Conservation (phyloP, 352 stramenopile genomes). For the Globisporangium parvum region DNA sequence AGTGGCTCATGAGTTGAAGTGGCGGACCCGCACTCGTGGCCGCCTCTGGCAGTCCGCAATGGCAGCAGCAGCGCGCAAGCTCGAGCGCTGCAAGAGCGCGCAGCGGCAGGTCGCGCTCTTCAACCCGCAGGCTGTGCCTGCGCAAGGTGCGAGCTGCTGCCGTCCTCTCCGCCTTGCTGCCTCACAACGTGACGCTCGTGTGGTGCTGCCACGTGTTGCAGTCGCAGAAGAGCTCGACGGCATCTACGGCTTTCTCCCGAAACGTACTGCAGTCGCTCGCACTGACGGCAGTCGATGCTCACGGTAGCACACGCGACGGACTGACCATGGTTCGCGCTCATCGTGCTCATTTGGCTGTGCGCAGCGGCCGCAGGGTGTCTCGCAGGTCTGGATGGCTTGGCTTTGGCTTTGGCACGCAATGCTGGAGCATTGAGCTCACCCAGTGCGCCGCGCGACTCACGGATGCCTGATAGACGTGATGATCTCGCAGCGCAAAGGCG, state of each 20-base stretch:
- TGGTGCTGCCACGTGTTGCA: conserved; percentile 8
- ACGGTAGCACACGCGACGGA: not conserved
- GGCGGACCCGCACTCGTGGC: not conserved
- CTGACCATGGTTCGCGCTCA: not conserved
- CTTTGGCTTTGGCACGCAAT: not conserved
- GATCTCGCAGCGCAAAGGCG: conserved; percentile 65
- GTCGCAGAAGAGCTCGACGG: conserved; percentile 47
- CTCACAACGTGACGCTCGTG: not conserved
- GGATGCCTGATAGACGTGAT: conserved; percentile 44
- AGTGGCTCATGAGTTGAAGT: conserved; percentile 14
- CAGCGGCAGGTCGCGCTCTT: conserved; percentile 47
- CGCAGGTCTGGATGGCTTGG: conserved; percentile 21
- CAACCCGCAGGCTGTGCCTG: conserved; percentile 43
- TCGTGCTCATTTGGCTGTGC: not conserved
- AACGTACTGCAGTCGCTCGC: conserved; percentile 19
- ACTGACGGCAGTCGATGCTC: not conserved
- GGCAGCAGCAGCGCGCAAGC: conserved; percentile 15
- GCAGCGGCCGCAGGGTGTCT: conserved; percentile 47
- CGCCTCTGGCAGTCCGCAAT: not conserved
- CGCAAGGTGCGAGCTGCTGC: conserved; percentile 25
- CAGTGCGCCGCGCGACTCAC: too few species aligned
- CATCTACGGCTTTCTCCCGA: conserved; percentile 47
- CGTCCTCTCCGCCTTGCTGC: too few species aligned
- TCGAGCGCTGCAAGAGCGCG: conserved; percentile 36
- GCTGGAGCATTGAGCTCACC: not conserved